phyloP scores from a whole-genome alignment of 441 rosid genomes.

The Gossypium trilobum region DNA sequence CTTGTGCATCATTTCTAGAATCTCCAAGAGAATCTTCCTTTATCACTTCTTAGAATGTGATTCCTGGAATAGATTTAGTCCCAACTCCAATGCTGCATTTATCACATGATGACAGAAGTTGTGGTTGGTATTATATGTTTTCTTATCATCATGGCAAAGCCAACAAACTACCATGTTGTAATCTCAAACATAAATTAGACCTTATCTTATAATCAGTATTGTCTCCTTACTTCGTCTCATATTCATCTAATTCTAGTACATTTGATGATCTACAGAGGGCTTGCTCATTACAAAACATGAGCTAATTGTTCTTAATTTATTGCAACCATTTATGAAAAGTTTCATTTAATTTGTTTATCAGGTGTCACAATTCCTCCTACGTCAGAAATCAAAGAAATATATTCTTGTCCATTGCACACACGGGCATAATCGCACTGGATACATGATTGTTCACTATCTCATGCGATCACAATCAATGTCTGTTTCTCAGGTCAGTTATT shows the following conservation, averaged over 20 bases:
- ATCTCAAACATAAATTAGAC: neutral
- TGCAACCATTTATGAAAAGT: neutral
- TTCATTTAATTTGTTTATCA: conserved; percentile 20
- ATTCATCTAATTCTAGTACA: conserved; percentile 5
- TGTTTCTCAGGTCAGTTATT: conserved; percentile 61
- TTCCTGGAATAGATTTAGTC: neutral
- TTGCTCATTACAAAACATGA: neutral
- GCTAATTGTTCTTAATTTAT: neutral
- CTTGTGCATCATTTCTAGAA: neutral
- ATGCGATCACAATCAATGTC: conserved; percentile 75
- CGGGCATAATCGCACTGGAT: conserved; percentile 97
- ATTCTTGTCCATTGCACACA: conserved; percentile 97
- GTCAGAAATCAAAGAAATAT: conserved; percentile 69
- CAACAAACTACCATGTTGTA: neutral
- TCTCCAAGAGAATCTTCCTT: neutral
- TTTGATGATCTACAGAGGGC: neutral
- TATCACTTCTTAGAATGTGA: conserved; percentile 10
- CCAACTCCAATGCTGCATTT: neutral
- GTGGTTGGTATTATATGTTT: neutral
- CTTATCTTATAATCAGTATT: neutral
- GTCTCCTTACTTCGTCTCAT: neutral
- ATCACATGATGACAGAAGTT: neutral
- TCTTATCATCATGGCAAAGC: neutral
- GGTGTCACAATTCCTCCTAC: conserved; percentile 67
- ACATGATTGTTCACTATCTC: conserved; percentile 87